phyloP scores from a whole-genome alignment of 345 rosid genomes.

The Pistacia integerrima region DNA sequence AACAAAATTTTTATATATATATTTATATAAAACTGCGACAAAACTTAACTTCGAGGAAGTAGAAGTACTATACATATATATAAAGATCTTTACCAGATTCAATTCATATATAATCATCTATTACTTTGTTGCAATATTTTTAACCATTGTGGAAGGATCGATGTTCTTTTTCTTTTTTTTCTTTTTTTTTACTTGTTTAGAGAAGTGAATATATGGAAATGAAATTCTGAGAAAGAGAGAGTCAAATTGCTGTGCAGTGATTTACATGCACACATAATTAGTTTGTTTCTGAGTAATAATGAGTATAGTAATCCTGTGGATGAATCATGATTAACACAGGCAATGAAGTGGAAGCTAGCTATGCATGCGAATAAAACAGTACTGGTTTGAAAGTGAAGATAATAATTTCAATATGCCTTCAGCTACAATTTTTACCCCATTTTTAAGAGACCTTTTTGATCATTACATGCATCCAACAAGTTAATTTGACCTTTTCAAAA shows the following conservation, averaged over 20 bases:
- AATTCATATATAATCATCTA: background rate
- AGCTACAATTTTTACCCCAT: constrained; percentile 19
- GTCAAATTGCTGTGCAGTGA: background rate
- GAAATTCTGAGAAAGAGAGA: background rate
- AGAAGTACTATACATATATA: background rate
- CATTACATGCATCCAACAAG: constrained; percentile 31
- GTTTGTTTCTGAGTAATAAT: background rate
- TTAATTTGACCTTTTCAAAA: constrained; percentile 24
- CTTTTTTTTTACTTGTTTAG: too few relatives aligned
- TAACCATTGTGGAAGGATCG: background rate
- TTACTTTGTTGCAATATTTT: background rate
- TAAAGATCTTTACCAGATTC: background rate
- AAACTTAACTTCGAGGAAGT: background rate
- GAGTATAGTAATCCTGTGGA: constrained; percentile 8
- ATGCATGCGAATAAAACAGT: constrained; percentile 40
- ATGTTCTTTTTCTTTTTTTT: too few relatives aligned
- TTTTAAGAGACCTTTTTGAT: constrained; percentile 14
- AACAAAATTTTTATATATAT: background rate
- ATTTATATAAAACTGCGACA: background rate
- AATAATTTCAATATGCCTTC: constrained; percentile 24
- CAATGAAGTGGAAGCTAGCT: constrained; percentile 26
- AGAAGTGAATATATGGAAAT: background rate
- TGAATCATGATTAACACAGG: constrained; percentile 21
- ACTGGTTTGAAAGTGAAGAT: constrained; percentile 2
- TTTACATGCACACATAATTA: background rate